Evolutionary conservation across 2,329 filamentous ascomycete genomes (phyloP).

Genomic region (Alternaria arbusti): DNA sequence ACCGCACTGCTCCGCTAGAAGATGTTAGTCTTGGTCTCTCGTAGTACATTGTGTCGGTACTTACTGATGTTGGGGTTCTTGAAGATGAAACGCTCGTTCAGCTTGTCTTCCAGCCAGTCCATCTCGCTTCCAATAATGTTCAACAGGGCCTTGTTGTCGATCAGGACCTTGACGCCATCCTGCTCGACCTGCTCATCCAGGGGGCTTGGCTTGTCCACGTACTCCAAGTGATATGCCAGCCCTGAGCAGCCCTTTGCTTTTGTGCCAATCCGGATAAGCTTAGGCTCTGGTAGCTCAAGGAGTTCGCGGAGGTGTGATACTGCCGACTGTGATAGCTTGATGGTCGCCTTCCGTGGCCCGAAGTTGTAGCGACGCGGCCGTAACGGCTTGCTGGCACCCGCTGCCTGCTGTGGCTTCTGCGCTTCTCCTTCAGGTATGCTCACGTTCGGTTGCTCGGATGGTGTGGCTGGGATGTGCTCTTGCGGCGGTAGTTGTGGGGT

Average conservation of each 20-base stretch:
- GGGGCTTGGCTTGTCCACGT: slow-evolving; percentile 84
- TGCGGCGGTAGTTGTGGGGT: slow-evolving; percentile 50
- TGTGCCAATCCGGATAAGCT: slow-evolving; percentile 92
- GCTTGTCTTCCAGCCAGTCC: slow-evolving; percentile 97
- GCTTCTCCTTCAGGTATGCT: slow-evolving; percentile 68
- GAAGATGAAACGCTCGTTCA: slow-evolving; percentile 92
- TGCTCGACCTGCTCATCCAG: slow-evolving; percentile 96
- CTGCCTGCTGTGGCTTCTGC: slow-evolving; percentile 64
- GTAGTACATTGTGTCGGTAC: slow-evolving; percentile 49
- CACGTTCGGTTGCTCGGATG: slow-evolving; percentile 46
- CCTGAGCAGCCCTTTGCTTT: slow-evolving; percentile 94
- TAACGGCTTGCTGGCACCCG: slow-evolving; percentile 48
- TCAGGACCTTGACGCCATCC: slow-evolving; percentile 92
- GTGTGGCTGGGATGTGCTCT: slow-evolving; percentile 20
- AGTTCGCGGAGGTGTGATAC: slow-evolving; percentile 78
- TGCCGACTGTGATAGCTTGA: slow-evolving; percentile 81
- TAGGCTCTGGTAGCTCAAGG: slow-evolving; percentile 84
- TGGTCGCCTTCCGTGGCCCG: slow-evolving; percentile 85
- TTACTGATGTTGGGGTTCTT: slow-evolving; percentile 97
- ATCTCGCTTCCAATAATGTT: slow-evolving; percentile 99
- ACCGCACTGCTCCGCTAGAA: slow-evolving; percentile 89
- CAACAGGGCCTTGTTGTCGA: slow-evolving; percentile 96
- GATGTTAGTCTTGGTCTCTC: slow-evolving; percentile 27
- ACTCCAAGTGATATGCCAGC: slow-evolving; percentile 91
- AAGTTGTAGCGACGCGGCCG: slow-evolving; percentile 71